phyloP scores from a whole-genome alignment of 495 filamentous ascomycete genomes.

The Trichoderma parareesei region DNA sequence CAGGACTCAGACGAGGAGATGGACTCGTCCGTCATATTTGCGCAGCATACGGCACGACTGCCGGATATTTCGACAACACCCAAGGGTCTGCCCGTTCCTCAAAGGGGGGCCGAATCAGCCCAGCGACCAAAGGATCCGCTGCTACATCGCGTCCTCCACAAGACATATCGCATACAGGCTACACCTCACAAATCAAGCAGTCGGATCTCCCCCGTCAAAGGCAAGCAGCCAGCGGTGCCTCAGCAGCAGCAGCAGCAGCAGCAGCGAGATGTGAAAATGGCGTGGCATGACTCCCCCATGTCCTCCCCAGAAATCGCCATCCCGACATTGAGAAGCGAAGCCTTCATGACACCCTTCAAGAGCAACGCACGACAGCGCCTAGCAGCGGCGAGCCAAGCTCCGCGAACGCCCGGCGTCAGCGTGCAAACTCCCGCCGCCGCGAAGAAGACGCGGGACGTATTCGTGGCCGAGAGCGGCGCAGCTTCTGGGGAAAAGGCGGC shows the following conservation, averaged over 20 bases:
- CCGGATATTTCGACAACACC: constrained; percentile 52
- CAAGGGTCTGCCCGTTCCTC: constrained; percentile 26
- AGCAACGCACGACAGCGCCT: constrained; percentile 17
- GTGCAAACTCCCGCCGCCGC: constrained; percentile 58
- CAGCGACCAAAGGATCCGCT: constrained; percentile 57
- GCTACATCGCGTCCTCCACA: constrained; percentile 81
- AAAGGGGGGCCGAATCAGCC: constrained; percentile 37
- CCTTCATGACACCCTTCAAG: constrained; percentile 68
- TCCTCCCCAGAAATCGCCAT: constrained; percentile 72
- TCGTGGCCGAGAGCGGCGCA: constrained; percentile 19
- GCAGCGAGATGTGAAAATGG: constrained; percentile 17
- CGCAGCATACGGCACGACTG: constrained; percentile 35
- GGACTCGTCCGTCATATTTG: constrained; percentile 32
- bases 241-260: constrained; percentile 9
- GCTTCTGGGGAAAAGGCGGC: constrained; percentile 16
- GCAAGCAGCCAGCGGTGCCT: constrained; percentile 25
- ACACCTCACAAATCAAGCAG: constrained; percentile 58
- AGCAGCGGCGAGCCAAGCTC: constrained; percentile 20
- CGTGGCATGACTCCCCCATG: constrained; percentile 52
- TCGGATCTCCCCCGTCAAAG: constrained; percentile 14
- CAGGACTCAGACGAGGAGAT: constrained; percentile 26
- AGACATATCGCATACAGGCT: constrained; percentile 86
- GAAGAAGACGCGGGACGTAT: constrained; percentile 37
- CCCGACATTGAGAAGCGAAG: constrained; percentile 72
- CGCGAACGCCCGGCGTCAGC: constrained; percentile 65